Evolutionary conservation across 345 rosid genomes (phyloP).

Genomic region (Aurinia saxatilis): DNA sequence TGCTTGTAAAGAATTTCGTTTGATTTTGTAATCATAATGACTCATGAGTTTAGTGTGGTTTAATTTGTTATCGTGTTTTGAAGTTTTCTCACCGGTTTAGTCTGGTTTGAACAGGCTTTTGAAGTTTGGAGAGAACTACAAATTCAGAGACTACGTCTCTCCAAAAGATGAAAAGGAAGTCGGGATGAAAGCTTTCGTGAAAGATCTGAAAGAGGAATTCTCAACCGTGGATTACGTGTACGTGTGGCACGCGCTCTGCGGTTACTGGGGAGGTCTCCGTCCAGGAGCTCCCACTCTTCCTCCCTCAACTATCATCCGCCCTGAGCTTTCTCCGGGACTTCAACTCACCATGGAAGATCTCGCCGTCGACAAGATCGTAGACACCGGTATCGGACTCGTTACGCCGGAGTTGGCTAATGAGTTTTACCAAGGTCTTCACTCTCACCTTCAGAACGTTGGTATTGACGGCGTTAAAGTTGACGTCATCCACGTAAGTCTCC

Average conservation of each 20-base stretch:
- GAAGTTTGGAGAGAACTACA: conserved; percentile 78
- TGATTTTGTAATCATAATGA: too few relatives aligned
- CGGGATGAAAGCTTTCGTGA: conserved; percentile 80
- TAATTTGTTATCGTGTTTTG: background rate
- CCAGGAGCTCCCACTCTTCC: conserved; percentile 70
- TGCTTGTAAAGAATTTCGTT: too few relatives aligned
- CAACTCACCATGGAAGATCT: conserved; percentile 79
- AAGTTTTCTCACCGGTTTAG: conserved; percentile 15
- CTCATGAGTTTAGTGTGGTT: too few relatives aligned
- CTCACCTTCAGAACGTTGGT: conserved; percentile 59
- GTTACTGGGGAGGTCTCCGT: conserved; percentile 94
- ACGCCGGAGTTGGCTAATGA: conserved; percentile 61
- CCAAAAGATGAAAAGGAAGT: conserved; percentile 25
- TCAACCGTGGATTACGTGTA: conserved; percentile 67
- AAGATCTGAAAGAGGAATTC: conserved; percentile 74
- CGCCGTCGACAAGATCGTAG: conserved; percentile 84
- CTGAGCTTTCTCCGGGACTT: conserved; percentile 68
- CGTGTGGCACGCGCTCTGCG: conserved; percentile 95
- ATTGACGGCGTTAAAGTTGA: conserved; percentile 98
- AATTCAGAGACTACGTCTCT: conserved; percentile 65
- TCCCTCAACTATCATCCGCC: conserved; percentile 33
- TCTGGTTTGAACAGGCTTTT: conserved; percentile 39
- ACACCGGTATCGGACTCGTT: conserved; percentile 59
- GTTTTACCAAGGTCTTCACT: conserved; percentile 80
- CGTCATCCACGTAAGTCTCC: conserved; percentile 79